phyloP scores from a whole-genome alignment of 352 stramenopile species.

The Pythium aphanidermatum region DNA sequence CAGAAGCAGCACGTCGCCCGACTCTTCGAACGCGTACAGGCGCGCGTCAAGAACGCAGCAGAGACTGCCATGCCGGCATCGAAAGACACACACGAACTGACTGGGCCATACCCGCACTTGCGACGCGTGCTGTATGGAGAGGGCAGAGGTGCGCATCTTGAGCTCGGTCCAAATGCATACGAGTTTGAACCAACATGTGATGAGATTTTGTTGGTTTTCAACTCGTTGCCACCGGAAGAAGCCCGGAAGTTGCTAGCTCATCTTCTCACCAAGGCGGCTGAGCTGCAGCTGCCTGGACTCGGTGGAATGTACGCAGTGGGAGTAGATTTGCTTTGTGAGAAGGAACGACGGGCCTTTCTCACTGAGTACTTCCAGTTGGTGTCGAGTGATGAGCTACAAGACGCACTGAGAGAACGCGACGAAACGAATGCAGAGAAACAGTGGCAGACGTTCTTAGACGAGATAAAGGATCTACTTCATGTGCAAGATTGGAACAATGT shows the following conservation, averaged over 20 bases:
- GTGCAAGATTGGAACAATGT: slow-evolving; percentile 15
- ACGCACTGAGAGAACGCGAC: slow-evolving; percentile 39
- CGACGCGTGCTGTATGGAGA: slow-evolving; percentile 22
- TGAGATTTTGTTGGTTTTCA: slow-evolving; percentile 47
- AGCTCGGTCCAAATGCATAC: slow-evolving; percentile 31
- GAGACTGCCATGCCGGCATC: not conserved
- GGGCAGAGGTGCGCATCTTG: slow-evolving; percentile 7
- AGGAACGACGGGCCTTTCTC: slow-evolving; percentile 38
- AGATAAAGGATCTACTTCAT: slow-evolving; percentile 36
- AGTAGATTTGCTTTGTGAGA: slow-evolving; percentile 37
- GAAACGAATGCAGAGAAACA: slow-evolving; percentile 54
- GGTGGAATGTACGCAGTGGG: slow-evolving; percentile 32
- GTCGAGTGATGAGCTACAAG: slow-evolving; percentile 38
- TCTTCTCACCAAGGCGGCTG: slow-evolving; percentile 33
- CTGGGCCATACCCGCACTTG: slow-evolving; percentile 24
- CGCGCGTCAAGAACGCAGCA: slow-evolving; percentile 3
- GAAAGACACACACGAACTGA: no score
- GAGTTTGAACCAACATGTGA: slow-evolving; percentile 34
- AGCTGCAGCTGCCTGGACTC: slow-evolving; percentile 31
- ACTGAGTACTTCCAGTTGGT: slow-evolving; percentile 59
- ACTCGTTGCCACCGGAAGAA: slow-evolving; percentile 26
- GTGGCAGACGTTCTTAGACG: slow-evolving; percentile 39
- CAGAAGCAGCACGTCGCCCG: slow-evolving; percentile 27
- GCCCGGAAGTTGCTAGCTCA: slow-evolving; percentile 29
- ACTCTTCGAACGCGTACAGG: slow-evolving; percentile 20